A percentile compares a stretch with the other conserved stretches of the same genome.
phyloP scores from a whole-genome alignment of 73 alveolate species.

The Effrenium voratum region DNA sequence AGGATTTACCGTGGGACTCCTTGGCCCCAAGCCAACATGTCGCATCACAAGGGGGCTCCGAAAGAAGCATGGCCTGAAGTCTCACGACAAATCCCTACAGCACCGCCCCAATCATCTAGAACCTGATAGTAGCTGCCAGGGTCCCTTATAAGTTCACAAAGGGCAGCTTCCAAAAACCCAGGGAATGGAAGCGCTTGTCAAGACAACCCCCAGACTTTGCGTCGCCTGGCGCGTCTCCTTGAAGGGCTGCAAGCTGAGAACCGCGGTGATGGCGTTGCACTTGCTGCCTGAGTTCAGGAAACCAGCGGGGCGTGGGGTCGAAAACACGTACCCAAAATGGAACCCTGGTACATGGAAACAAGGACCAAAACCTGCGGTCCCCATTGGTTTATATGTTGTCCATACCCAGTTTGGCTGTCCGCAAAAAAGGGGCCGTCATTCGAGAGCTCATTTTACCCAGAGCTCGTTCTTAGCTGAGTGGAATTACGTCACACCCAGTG shows the following conservation, averaged over 20 bases:
- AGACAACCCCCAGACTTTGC: background rate
- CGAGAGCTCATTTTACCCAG: background rate
- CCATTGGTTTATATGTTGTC: background rate
- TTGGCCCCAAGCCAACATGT: no score
- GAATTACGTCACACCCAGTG: no score
- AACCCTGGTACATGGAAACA: background rate
- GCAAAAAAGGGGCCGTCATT: background rate
- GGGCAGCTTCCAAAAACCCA: background rate
- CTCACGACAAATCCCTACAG: no score
- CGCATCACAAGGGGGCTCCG: no score
- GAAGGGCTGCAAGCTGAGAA: constrained; percentile 27
- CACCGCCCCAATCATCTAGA: background rate
- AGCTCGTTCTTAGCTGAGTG: background rate
- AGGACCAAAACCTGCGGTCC: background rate
- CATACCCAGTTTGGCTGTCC: background rate
- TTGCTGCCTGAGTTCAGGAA: constrained; percentile 28
- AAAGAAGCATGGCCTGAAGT: no score
- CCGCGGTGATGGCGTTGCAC: constrained; percentile 71
- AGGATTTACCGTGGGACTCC: no score
- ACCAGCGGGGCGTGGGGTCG: no score
- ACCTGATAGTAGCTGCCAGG: background rate
- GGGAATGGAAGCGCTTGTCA: background rate
- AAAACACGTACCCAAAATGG: background rate
- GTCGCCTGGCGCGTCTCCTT: constrained; percentile 40
- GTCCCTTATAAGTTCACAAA: background rate